Evolutionary conservation across 768 basidiomycete species (phyloP), one percentile per base, ranked within the genome.

Genomic region (Mycena vitilis): DNA sequence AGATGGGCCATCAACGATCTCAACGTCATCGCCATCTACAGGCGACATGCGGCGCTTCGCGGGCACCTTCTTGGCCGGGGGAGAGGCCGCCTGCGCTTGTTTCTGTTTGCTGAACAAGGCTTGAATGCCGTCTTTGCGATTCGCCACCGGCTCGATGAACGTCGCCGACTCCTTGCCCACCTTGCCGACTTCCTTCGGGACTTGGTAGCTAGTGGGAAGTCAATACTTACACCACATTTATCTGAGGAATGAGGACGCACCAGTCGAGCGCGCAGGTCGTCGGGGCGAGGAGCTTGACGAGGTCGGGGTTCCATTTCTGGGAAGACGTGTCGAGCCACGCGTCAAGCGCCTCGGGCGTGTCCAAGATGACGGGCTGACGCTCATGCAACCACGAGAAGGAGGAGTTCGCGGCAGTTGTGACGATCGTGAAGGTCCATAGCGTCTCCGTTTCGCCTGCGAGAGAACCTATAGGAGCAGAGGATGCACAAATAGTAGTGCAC

Each of bases 131-230:
- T 96, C 96, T 73, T 92, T 92, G 23, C 96, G 87, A 53, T 86
- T 82, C 11, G 89, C 81, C 22, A 98, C 80, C 0, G 96, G 95
- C 73, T 94, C 85, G 60, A 98, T 89, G 77, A 93, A 98, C 0
- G 89, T 86, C 0, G 92, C 79, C 1, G 93, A 95, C 74, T 99
- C 92, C 10, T 82, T 89, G 10, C 95, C 94, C 5, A 98, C 92
- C 78, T 92, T 96, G 0, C 96, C 96, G 0, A 98, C 90, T 81
- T 98, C 96, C 71, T 88, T 88, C 0, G 94, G 94, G 0, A 98
- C 96, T 65, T 87, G 88, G 75, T 96, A 98, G 74, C 95, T 96
- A 30, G 30, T 30, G 30, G 30, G 30, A 30, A 30, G 30, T 30
- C 30, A 30, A 30, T 30, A 30, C 5, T 3, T 2, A 2, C 30